Base-by-base conservation (phyloP, 2,329 filamentous ascomycete genomes). In the Beauveria medogensis region DNA sequence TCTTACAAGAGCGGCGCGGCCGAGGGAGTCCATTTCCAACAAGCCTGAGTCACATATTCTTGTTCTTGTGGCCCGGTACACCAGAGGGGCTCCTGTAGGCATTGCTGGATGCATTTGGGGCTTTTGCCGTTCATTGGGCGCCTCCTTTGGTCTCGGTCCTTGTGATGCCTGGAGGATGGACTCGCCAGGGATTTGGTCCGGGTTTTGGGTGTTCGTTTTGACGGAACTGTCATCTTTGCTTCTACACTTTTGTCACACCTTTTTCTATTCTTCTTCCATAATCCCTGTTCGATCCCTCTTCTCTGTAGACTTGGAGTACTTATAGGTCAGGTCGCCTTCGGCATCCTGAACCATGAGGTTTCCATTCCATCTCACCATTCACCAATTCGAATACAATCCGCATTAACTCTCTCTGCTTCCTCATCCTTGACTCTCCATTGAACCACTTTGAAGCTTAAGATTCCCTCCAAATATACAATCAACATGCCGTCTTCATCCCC, bases 41-140 rank as follows among this genome's bases (percentile, higher is more conserved):
- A 10, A 20, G 50, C 50, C 51, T 54, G 50, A 54, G 58, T 60
- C 58, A 55, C 50, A 40, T 3, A 52, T 43, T 46, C 44, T 43
- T 41, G 50, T 48, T 47, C 26, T 54, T 60, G 58, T 60, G 58
- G 58, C 50, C 58, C n/a, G 48, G 10, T 40, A 26, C 26, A 41
- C 8, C 37, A 48, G 47, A 51, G 56, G 47, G 47, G 34, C 37
- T 44, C 14, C 18, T 41, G 20, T 50, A 59, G 56, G 56, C 56
- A 52, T 46, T 60, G 28, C 50, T 41, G 12, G 8, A 12, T 37
- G 22, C 14, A 44, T 52, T 30, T 10, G 56, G 37, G 18, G n/a
- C 37, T 34, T 22, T 37, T 7, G 7, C 37, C 24, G 20, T 51
- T 34, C 16, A 59, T 59, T 59, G 56, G 56, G 12, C 12, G n/a